Evolutionary conservation across 371 early-diverging fungal genomes (phyloP), one percentile per base, ranked within the genome.

Genomic region (Lichtheimia corymbifera): DNA sequence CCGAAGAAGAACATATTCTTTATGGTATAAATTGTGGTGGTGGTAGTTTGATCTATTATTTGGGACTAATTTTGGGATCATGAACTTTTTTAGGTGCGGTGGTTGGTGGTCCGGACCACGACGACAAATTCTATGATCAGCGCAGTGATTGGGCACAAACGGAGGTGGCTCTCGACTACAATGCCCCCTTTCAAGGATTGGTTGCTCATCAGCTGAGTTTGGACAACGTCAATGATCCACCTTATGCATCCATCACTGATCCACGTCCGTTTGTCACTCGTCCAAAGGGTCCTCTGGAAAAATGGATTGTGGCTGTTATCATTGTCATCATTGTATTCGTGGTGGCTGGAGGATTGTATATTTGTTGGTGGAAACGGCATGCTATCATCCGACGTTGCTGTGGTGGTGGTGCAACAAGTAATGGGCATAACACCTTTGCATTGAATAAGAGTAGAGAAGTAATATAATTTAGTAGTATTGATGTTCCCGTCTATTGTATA

Each of bases 161-260:
- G 20, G 86, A 85, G 64, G 86, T 85, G 9, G 86, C 88, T 2
- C 53, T 88, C 45, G 88, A 88, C 60, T 88, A 88, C 65, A 88
- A 88, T 65, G 85, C 88, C 6, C 86, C 86, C 0, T 84, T 86
- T 58, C 82, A 82, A 27, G 83, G 81, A 1, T 53, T 88, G 49
- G 64, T 88, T 50, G 88, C 88, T 7, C 78, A 84, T 63, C 84
- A 85, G 57, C 71, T 86, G n/a, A 72, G 75, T 59, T 63, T 67
- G 14, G 58, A 74, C 11, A 65, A 73, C 3, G 25, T 50, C 4
- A 40, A 43, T 17, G 82, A 83, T 51, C 88, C 86, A 27, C 82
- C 81, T 2, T 88, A 85, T 70, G 84, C 79, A 9, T 64, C 65
- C 25, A 80, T 80, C 18, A 66, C 73, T 9, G 54, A 62, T 14